Base-by-base conservation (phyloP, 768 basidiomycete genomes). In the Scleroderma bovista region DNA sequence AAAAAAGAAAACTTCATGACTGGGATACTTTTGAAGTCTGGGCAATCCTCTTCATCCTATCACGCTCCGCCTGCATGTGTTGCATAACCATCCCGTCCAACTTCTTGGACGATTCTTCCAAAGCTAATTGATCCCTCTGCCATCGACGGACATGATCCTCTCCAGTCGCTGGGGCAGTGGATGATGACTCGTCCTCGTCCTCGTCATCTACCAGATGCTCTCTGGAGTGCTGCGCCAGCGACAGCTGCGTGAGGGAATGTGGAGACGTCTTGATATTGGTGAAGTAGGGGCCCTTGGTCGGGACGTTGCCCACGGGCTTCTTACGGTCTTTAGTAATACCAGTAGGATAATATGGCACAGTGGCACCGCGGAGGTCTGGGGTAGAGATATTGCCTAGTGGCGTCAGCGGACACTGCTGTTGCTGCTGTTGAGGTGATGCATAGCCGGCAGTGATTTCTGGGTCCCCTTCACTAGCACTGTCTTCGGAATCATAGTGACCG, bases 21-120 rank as follows among this genome's bases (percentile, higher is more conserved):
- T 61, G 58, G 36, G 63, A 31, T 61, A 69, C 67, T 61, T 67
- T 67, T 55, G 66, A 65, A 53, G 68, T 75, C 57, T 62, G 68
- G 46, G 90, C 83, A 62, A 93, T 90, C 68, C 81, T 75, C 70
- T 79, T 85, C 58, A 93, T 75, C 31, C 80, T 83, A 60, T 89
- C 85, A 70, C 81, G 83, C 69, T 93, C 90, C 46, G 83, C 76
- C 68, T 87, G 86, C 72, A 92, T 86, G 63, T 93, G 90, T 64
- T 85, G 82, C 47, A 82, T 69, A 46, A 93, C 69, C 80, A 93
- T 77, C 53, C 88, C 89, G 62, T 92, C 88, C 55, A 92, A 69
- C 67, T 75, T 79, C 68, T 69, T 74, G 52, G 84, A 63, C 24
- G 81, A 81, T 65, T 86, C 83, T 55, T 80, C 72, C 63, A 70